Percentiles rank a stretch among this genome's conserved stretches.
Conservation (phyloP, 2,329 filamentous ascomycete species). For the Scytalidium sp. region DNA sequence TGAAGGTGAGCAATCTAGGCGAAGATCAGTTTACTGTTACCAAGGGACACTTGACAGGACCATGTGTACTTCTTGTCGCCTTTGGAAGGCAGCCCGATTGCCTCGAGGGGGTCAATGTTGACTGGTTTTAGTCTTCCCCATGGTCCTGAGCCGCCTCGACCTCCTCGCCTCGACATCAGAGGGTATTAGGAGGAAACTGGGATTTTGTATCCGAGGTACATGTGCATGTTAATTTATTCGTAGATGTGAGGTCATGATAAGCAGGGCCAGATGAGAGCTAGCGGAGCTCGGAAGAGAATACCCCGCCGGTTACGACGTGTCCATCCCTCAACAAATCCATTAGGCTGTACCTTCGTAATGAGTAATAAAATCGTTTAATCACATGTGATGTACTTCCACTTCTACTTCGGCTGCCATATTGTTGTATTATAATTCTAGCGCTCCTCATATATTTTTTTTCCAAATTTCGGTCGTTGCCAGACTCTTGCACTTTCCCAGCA, state of each 20-base stretch:
- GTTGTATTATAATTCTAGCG: neutral
- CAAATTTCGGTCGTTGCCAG: neutral
- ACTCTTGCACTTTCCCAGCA: slow-evolving; percentile 4
- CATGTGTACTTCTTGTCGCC: slow-evolving; percentile 73
- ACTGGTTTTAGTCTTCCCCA: slow-evolving; percentile 74
- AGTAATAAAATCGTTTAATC: too few relatives aligned
- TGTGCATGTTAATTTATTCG: neutral
- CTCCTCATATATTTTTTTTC: neutral
- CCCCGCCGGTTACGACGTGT: neutral
- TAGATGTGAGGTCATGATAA: neutral
- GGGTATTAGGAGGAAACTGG: slow-evolving; percentile 2
- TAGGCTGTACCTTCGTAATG: too few relatives aligned
- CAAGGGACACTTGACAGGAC: neutral
- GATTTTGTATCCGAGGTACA: slow-evolving; percentile 2
- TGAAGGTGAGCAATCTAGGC: slow-evolving; percentile 65
- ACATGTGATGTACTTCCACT: too few relatives aligned
- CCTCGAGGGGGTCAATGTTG: slow-evolving; percentile 73
- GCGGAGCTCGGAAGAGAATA: neutral
- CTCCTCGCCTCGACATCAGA: slow-evolving; percentile 24
- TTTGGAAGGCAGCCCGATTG: slow-evolving; percentile 83
- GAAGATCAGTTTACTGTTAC: slow-evolving; percentile 11
- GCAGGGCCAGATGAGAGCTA: too few relatives aligned
- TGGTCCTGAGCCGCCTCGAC: slow-evolving; percentile 46
- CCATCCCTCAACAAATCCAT: neutral
- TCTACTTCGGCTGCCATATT: neutral